Base-by-base conservation (phyloP, 2,329 filamentous ascomycete genomes). In the Neofusicoccum parvum region DNA sequence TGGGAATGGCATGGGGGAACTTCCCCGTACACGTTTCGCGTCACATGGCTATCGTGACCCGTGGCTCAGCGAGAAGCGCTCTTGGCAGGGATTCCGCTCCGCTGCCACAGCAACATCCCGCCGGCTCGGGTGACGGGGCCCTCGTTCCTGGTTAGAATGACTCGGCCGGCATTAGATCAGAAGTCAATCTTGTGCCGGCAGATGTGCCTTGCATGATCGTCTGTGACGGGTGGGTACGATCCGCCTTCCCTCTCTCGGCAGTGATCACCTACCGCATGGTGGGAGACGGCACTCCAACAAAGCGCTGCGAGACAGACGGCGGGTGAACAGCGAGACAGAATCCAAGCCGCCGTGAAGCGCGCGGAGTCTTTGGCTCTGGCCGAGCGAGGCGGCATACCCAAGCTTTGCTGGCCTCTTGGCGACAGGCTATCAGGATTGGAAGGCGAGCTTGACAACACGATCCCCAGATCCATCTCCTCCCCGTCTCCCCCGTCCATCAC, bases 391-490 rank as follows among this genome's bases (percentile, higher is more conserved):
- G 5, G 27, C 3, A 32, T 32, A 15, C 49, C 51, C 51, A 56
- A 43, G 51, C 37, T 41, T 37, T 43, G 12, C 36, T 41, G 17
- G 37, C 51, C 20, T 56, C 54, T 58, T 46, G 23, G 54, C 23
- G 27, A 58, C 39, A 58, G 20, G 39, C 39, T 58, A 15, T 45
- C 54, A n/a, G 15, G 3, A 39, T 59, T 58, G 37, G 39, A 34
- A 58, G 54, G 45, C 20, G 54, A 58, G 39, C 54, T 58, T 59
- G 41, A 34, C 48, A 51, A 11, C 48, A 45, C 53, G 20, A 58
- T 41, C 23, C 15, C 41, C 27, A 32, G 27, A 32, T 7, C 27
- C 27, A 32, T 32, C 27, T 5, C 27, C 6, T 7, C 27, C 6
- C 27, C 6, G 6, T 32, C 27, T 32, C 27, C 27, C 5, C 27